These are phyloP conservation scores for Coniochaeta hoffmannii DNA, from an alignment of 2,329 filamentous ascomycete species.

Conservation along the genomic window DNA sequence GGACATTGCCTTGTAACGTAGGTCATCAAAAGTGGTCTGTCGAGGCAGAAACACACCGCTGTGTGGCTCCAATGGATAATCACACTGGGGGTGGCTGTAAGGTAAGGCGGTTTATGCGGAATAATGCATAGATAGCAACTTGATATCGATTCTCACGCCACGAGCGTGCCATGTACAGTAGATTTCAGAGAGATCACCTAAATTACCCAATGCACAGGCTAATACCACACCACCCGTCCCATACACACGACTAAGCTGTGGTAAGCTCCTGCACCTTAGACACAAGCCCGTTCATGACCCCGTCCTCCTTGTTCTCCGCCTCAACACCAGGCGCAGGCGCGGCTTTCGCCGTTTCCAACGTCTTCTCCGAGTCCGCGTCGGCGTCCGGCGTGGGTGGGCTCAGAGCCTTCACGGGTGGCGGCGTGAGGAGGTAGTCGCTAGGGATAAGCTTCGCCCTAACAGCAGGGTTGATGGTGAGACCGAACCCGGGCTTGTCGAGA, in stretches of 20 bases:
- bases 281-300: conserved; percentile 20
- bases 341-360: conserved; percentile 5
- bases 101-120: not conserved
- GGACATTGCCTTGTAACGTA: too few relatives aligned
- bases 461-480: conserved; percentile 75
- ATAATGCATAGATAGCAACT: too few relatives aligned
- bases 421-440: conserved; percentile 64
- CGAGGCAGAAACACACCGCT: not conserved
- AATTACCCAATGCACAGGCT: not conserved
- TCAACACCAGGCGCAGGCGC: conserved; percentile 5
- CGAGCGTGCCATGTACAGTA: not conserved
- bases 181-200: not conserved
- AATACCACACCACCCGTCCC: conserved; percentile 1
- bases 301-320: conserved; percentile 7
- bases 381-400: conserved; percentile 21
- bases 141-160: not conserved
- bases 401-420: conserved; percentile 45
- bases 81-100: too few relatives aligned
- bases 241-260: conserved; percentile 8
- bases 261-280: conserved; percentile 27
- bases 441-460: conserved; percentile 66
- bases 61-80: too few relatives aligned
- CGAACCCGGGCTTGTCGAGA: conserved; percentile 86
- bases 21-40: not conserved
- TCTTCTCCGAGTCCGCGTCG: conserved; percentile 14